Conservation (phyloP, 139 green algal species). For the Mesostigma viride region DNA sequence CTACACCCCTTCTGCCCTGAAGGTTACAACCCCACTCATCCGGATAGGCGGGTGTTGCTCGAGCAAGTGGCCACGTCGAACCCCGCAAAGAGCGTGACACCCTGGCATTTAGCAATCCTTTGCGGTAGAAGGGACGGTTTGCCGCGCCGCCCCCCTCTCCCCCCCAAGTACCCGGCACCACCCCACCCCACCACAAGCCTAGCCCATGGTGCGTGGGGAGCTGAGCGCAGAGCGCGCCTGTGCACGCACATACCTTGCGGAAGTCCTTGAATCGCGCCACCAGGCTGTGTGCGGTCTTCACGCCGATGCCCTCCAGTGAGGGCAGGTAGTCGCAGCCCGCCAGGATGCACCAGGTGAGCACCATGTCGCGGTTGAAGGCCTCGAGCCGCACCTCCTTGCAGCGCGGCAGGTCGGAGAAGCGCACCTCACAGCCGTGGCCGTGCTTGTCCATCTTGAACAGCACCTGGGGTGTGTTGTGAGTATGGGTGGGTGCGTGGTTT, state of each 20-base stretch:
- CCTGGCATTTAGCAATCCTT: neutral
- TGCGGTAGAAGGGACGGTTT: neutral
- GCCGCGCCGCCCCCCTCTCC: neutral
- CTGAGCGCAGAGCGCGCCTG: neutral
- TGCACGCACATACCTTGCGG: slow-evolving; percentile 42
- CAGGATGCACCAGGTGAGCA: slow-evolving; percentile 91
- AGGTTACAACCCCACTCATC: too few species aligned
- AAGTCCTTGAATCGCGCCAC: slow-evolving; percentile 56
- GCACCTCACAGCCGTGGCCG: slow-evolving; percentile 60
- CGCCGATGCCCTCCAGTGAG: slow-evolving; percentile 60
- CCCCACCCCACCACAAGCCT: neutral
- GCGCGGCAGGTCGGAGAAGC: slow-evolving; percentile 15
- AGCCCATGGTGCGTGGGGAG: neutral
- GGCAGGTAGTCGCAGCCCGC: slow-evolving; percentile 90
- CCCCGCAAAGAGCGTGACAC: too few species aligned
- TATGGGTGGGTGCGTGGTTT: slow-evolving; percentile 28
- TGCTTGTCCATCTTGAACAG: slow-evolving; percentile 89
- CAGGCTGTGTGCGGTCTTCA: slow-evolving; percentile 78
- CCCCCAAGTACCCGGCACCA: neutral
- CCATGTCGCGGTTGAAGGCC: slow-evolving; percentile 67
- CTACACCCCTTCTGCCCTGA: too few species aligned
- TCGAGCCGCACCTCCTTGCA: slow-evolving; percentile 26
- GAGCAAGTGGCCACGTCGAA: too few species aligned
- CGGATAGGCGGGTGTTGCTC: too few species aligned
- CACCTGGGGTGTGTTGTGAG: slow-evolving; percentile 38